Evolutionary conservation across 176 grass and related monocot species (phyloP), one percentile per base, ranked within the genome.

Genomic region (Raddia distichophylla): DNA sequence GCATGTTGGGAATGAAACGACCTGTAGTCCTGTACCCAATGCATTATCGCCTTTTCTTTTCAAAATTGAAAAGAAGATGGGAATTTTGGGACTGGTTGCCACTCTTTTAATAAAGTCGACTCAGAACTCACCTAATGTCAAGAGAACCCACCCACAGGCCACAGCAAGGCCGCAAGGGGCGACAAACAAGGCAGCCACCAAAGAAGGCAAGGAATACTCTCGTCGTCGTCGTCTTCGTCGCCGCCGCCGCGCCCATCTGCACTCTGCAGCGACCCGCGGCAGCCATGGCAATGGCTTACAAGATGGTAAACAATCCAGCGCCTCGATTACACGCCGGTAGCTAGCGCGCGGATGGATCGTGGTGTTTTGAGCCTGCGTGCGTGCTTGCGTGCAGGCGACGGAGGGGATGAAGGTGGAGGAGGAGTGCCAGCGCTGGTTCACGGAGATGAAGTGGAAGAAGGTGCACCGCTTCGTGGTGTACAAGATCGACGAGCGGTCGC

Each of bases 281-380:
- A 78, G 86, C 90, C 90, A 97, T 97, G 92, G 95, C 92, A 62
- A 97, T 97, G 92, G 92, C 95, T 78, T 97, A 91, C 90, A 97
- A 94, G 90, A 97, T 97, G 92, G 92, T 94, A 94, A 78, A 78
- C 3, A 48, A 12, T 18, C 51, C 7, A 6, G 9, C 7, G 1
- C 3, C 54, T 44, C 50, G 2, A 65, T 67, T 15, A 10, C 1
- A 22, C 2, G 32, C 7, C 33, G 18, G 16, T 47, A 27, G 65
- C 27, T 19, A 46, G 5, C 82, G 32, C 71, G 16, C 60, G 32
- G 64, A 44, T 78, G 82, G 8, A 54, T 61, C 7, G 37, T 43
- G 13, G 3, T 45, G 45, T 55, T 61, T 12, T 48, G 11, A 16
- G 48, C 1, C 15, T 15, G 20, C 5, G 10, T 56, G 11, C 6